Evolutionary conservation across 164 flowering plant genomes (phyloP).

Genomic region (Santalum album): DNA sequence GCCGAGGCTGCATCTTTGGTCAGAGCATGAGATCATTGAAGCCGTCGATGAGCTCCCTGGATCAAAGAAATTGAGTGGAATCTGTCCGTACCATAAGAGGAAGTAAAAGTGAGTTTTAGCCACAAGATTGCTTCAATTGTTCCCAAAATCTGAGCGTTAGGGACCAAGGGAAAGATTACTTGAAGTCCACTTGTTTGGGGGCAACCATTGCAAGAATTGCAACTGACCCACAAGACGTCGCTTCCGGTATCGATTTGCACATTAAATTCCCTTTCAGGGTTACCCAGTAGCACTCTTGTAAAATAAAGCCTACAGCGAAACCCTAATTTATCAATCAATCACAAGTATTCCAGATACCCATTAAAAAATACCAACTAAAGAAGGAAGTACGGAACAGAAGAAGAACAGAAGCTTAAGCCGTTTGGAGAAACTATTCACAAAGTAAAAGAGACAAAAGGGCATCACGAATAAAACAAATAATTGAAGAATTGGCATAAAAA

Average conservation of each 20-base stretch:
- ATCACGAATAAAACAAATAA: too few relatives aligned
- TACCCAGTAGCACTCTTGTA: slow-evolving; percentile 67
- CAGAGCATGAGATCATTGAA: slow-evolving; percentile 48
- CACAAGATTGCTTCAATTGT: neutral
- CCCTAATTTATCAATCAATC: neutral
- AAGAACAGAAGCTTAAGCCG: neutral
- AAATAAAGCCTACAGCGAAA: slow-evolving; percentile 60
- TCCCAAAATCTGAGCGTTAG: neutral
- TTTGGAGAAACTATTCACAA: too few relatives aligned
- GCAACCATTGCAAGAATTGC: slow-evolving; percentile 72
- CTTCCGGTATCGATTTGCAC: slow-evolving; percentile 99
- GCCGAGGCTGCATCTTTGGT: slow-evolving; percentile 51
- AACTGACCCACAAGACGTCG: slow-evolving; percentile 87
- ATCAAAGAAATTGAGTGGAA: slow-evolving; percentile 54
- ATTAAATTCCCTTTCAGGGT: slow-evolving; percentile 71
- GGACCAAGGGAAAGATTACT: slow-evolving; percentile 26
- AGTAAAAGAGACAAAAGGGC: too few relatives aligned
- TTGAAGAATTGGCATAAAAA: too few relatives aligned
- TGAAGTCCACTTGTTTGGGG: slow-evolving; percentile 73
- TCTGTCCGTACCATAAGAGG: slow-evolving; percentile 29
- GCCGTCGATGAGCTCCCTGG: slow-evolving; percentile 65
- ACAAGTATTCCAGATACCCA: neutral
- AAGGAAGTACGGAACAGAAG: neutral
- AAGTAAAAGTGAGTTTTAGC: neutral
- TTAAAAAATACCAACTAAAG: neutral